phyloP scores from a whole-genome alignment of 2,329 filamentous ascomycete genomes.

The Penicillium sp. region DNA sequence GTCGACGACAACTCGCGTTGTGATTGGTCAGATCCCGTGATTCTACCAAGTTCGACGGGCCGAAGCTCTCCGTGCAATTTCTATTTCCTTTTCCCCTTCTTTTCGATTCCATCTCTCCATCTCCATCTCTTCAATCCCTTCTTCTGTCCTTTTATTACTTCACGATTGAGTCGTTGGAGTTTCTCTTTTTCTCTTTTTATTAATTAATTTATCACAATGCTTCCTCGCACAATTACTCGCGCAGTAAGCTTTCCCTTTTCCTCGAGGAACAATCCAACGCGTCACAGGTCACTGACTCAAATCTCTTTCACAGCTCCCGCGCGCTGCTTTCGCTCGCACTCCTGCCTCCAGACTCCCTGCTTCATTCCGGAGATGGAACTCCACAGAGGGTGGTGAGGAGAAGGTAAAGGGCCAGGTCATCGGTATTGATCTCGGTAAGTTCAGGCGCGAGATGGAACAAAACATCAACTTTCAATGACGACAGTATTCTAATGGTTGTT shows the following conservation, averaged over 20 bases:
- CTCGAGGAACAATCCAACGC: constrained; percentile 11
- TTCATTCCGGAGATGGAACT: constrained; percentile 61
- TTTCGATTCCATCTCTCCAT: constrained; percentile 19
- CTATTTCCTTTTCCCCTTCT: constrained; percentile 28
- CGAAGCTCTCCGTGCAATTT: constrained; percentile 38
- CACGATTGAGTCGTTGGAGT: constrained; percentile 38
- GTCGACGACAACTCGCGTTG: background rate
- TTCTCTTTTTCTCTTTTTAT: constrained; percentile 34
- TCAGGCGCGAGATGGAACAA: background rate
- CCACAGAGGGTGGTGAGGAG: constrained; percentile 56
- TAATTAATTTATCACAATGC: constrained; percentile 57
- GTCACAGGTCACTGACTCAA: constrained; percentile 23
- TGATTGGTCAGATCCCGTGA: constrained; percentile 25
- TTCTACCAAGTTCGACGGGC: constrained; percentile 42
- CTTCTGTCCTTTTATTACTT: constrained; percentile 23
- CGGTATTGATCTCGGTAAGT: constrained; percentile 91
- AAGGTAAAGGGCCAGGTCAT: constrained; percentile 97
- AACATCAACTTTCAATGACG: background rate
- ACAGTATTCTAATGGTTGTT: constrained; percentile 16
- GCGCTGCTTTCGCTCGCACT: constrained; percentile 70
- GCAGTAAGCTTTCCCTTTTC: constrained; percentile 57
- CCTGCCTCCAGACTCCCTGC: constrained; percentile 67
- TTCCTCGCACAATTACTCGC: constrained; percentile 69
- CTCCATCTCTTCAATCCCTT: constrained; percentile 16
- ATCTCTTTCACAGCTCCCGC: constrained; percentile 62